A percentile compares a stretch with the other conserved stretches of the same genome.
Evolutionary conservation across 345 rosid genomes (phyloP).

Genomic region (Pistacia integerrima): DNA sequence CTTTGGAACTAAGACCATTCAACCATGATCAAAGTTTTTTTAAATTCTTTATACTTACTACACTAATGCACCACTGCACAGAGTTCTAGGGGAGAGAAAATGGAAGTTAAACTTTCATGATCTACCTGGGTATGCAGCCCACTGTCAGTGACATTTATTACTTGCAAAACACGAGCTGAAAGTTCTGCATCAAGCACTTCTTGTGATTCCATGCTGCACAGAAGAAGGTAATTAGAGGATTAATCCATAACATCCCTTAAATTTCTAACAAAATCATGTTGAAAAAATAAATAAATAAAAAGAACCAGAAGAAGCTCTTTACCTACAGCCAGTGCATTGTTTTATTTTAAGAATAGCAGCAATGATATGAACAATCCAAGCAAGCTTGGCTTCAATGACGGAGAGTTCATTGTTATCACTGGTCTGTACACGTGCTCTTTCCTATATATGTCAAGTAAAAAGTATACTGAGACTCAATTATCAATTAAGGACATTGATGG

Average conservation of each 20-base stretch:
- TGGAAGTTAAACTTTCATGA: slow-evolving; percentile 6
- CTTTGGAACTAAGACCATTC: neutral
- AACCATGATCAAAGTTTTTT: neutral
- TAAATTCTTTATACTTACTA: too few relatives aligned
- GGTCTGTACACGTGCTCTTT: slow-evolving; percentile 67
- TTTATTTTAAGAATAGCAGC: slow-evolving; percentile 91
- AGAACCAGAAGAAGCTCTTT: slow-evolving; percentile 11
- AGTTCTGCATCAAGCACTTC: slow-evolving; percentile 99
- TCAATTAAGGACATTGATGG: slow-evolving; percentile 13
- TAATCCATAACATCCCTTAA: slow-evolving; percentile 13
- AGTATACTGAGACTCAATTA: neutral
- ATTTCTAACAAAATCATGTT: slow-evolving; percentile 15
- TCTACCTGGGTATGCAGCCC: slow-evolving; percentile 86
- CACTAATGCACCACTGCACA: too few relatives aligned
- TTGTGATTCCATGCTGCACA: slow-evolving; percentile 86
- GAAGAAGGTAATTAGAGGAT: slow-evolving; percentile 14
- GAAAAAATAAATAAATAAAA: neutral
- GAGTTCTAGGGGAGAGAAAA: too few relatives aligned
- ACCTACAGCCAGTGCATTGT: slow-evolving; percentile 94
- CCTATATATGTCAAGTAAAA: slow-evolving; percentile 49
- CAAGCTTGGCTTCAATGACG: slow-evolving; percentile 88
- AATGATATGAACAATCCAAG: slow-evolving; percentile 95
- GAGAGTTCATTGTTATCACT: slow-evolving; percentile 71
- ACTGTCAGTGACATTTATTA: slow-evolving; percentile 87
- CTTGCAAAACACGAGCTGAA: slow-evolving; percentile 95